Base-by-base conservation (phyloP, 2,329 filamentous ascomycete genomes). In the Pseudopyrenochaeta lycopersici region DNA sequence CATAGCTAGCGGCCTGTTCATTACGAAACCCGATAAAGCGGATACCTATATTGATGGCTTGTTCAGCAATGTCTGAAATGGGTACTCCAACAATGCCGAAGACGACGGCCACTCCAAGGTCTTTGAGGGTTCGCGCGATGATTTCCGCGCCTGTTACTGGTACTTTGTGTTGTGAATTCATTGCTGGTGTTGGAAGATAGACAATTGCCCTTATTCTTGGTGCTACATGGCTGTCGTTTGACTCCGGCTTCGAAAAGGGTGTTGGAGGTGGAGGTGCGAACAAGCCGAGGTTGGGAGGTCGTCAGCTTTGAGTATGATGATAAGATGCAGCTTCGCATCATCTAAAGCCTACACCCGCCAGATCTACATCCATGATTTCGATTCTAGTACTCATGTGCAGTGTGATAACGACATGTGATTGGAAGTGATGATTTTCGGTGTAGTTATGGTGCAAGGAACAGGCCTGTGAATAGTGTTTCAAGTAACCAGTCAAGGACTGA, bases 21-120 rank as follows among this genome's bases (percentile, higher is more conserved):
- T 86, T 86, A 27, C 84, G 75, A 60, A 85, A 86, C 21, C 79
- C 83, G 46, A 86, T 81, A 68, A 85, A 86, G 27, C 82, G 78
- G 56, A 86, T 84, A 1, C 84, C 84, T 36, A 84, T 71, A 46
- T 81, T 80, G 64, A 85, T 81, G 45, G 80, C 82, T 70, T 84
- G 80, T 67, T 86, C 82, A 18, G 82, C 84, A 33, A 86, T 84
- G 49, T 85, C 81, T 23, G 84, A 81, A 6, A 85, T 80, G 9
- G 83, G 83, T 32, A 84, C 79, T n/a, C 82, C 82, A 23, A 83
- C 81, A 29, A 83, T 76, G 36, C 82, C 82, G 62, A 84, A 84
- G 56, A 84, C 77, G 32, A 82, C 79, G 7, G 73, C 76, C 15
- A 85, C 77, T 11, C 80, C 79, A 5, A 84, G 73, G 49, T 81